A percentile compares a stretch with the other conserved stretches of the same genome.
Conservation (phyloP, 1,139 yeast genomes). For the Taphrina deformans region DNA sequence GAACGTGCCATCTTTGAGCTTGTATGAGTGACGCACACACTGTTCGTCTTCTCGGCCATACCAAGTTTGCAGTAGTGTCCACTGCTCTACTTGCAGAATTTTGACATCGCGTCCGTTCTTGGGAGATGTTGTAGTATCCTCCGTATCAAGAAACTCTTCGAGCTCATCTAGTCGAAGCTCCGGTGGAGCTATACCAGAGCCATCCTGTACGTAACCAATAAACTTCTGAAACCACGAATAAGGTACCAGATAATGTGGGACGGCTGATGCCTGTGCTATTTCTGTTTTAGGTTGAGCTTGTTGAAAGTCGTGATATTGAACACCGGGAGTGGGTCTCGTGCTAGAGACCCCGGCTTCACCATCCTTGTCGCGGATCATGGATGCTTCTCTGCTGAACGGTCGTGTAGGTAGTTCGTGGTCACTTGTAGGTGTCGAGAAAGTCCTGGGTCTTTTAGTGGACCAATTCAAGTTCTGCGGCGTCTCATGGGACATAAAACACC, state of each 20-base stretch:
- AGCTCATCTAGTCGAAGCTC: slow-evolving; percentile 6
- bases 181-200: slow-evolving; percentile 5
- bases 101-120: slow-evolving; percentile 4
- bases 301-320: slow-evolving; percentile 13
- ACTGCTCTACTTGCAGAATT: slow-evolving; percentile 9
- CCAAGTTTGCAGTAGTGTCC: slow-evolving; percentile 24
- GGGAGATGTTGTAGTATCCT: neutral
- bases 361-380: slow-evolving; percentile 1
- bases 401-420: neutral
- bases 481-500: slow-evolving; percentile 15
- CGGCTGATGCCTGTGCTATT: slow-evolving; percentile 27
- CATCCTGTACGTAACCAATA: neutral
- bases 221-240: slow-evolving; percentile 12
- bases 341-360: neutral
- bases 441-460: slow-evolving; percentile 13
- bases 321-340: slow-evolving; percentile 4
- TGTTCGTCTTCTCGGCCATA: slow-evolving; percentile 19
- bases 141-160: neutral
- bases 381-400: slow-evolving; percentile 19
- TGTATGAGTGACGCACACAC: slow-evolving; percentile 19
- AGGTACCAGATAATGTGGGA: slow-evolving; percentile 23
- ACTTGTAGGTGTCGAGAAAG: slow-evolving; percentile 8
- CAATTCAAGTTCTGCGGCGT: slow-evolving; percentile 11
- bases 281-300: slow-evolving; percentile 5
- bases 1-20: neutral